Percentiles rank a stretch among this genome's conserved stretches.
Conservation (phyloP, 2,329 filamentous ascomycete genomes). For the Penicillium italicum region DNA sequence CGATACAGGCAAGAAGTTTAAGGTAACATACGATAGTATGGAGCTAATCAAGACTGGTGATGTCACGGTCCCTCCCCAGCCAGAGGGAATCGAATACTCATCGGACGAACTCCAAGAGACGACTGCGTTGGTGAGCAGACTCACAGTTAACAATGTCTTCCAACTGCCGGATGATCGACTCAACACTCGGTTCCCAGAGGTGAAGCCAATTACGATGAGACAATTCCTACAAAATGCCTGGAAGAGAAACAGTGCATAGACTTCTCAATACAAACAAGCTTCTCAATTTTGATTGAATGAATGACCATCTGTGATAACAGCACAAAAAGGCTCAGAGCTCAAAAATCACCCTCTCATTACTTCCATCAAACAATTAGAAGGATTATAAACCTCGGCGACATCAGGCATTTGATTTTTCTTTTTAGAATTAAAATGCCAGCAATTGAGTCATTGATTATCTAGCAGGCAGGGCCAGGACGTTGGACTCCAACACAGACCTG, state of each 20-base stretch:
- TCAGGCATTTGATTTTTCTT: neutral
- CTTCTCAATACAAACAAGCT: neutral
- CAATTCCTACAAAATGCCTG: conserved; percentile 24
- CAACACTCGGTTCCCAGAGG: conserved; percentile 22
- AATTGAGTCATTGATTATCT: neutral
- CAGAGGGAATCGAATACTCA: conserved; percentile 15
- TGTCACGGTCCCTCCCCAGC: conserved; percentile 33
- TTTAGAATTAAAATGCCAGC: neutral
- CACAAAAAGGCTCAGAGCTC: neutral
- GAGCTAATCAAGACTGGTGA: conserved; percentile 34
- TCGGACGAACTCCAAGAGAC: conserved; percentile 25
- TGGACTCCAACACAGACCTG: conserved; percentile 18
- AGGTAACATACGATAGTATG: conserved; percentile 34
- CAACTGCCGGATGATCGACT: conserved; percentile 25
- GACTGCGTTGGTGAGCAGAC: conserved; percentile 28
- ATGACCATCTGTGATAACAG: neutral
- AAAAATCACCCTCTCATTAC: neutral
- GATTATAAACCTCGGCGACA: neutral
- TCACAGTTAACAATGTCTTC: conserved; percentile 30
- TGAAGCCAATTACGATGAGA: conserved; percentile 23
- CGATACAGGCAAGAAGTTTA: conserved; percentile 32
- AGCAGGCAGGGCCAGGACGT: conserved; percentile 7
- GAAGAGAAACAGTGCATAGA: conserved; percentile 3
- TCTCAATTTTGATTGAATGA: neutral
- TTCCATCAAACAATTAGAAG: neutral